phyloP scores from a whole-genome alignment of 2,329 filamentous ascomycete genomes.

The Scytalidium sp. region DNA sequence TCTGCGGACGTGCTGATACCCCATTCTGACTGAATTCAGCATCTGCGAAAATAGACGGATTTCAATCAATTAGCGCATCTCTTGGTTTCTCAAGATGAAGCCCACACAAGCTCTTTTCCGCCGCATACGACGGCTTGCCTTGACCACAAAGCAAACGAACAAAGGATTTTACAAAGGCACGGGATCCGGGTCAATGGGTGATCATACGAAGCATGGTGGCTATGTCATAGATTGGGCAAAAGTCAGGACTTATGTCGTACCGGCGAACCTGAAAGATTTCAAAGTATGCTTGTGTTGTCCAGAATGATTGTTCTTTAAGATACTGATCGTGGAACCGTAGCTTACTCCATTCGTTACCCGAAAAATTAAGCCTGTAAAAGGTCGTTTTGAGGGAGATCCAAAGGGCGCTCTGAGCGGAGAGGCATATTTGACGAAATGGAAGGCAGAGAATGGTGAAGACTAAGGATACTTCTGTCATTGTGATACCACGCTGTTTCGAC shows the following conservation, averaged over 20 bases:
- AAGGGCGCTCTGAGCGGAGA: constrained; percentile 60
- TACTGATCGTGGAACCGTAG: constrained; percentile 48
- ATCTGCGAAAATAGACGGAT: not conserved
- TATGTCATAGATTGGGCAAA: constrained; percentile 84
- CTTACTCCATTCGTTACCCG: constrained; percentile 76
- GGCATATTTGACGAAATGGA: constrained; percentile 64
- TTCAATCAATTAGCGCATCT: not conserved
- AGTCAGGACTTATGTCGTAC: constrained; percentile 87
- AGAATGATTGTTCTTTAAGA: not conserved
- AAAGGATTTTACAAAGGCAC: constrained; percentile 98
- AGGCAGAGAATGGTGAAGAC: constrained; percentile 58
- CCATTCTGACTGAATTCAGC: not conserved
- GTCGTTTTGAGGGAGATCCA: constrained; percentile 48
- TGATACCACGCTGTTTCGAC: not conserved
- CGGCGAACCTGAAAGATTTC: constrained; percentile 64
- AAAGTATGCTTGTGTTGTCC: constrained; percentile 51
- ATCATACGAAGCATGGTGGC: constrained; percentile 77
- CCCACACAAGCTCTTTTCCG: constrained; percentile 66
- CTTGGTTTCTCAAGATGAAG: constrained; percentile 47
- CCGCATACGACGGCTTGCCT: constrained; percentile 68
- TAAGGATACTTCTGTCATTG: constrained; percentile 12
- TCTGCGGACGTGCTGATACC: not conserved
- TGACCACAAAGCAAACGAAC: constrained; percentile 91
- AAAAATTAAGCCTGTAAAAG: constrained; percentile 50
- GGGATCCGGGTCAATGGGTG: constrained; percentile 81